phyloP scores from a whole-genome alignment of 73 alveolate genomes.

The Vitrella brassicaformis region DNA sequence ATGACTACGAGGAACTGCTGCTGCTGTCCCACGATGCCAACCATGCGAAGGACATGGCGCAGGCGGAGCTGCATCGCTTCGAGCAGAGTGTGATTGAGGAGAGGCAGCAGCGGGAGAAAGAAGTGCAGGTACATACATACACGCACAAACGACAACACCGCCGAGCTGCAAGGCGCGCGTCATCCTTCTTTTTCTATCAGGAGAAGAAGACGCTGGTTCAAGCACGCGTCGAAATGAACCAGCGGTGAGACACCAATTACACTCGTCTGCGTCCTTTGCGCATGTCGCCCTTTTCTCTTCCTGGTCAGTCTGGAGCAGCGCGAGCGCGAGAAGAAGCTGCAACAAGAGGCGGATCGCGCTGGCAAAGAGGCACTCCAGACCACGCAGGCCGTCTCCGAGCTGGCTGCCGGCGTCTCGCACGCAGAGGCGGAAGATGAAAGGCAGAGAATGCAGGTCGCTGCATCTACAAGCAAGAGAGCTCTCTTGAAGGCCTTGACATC shows the following conservation, averaged over 20 bases:
- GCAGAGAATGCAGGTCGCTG: slow-evolving; percentile 15
- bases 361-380: slow-evolving; percentile 56
- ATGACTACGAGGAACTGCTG: slow-evolving; percentile 76
- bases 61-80: slow-evolving; percentile 46
- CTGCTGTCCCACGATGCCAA: slow-evolving; percentile 94
- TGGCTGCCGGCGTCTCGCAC: slow-evolving; percentile 17
- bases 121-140: too few species aligned
- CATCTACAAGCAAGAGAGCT: slow-evolving; percentile 25
- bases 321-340: slow-evolving; percentile 32
- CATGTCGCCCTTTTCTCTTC: too few species aligned
- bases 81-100: slow-evolving; percentile 49
- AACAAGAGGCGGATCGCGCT: slow-evolving; percentile 13
- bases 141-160: too few species aligned
- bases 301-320: slow-evolving; percentile 28
- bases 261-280: too few species aligned
- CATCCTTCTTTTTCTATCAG: too few species aligned
- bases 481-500: too few species aligned
- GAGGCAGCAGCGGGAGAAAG: slow-evolving; percentile 63
- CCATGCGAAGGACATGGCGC: slow-evolving; percentile 82
- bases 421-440: neutral
- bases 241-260: too few species aligned
- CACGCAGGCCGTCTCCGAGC: slow-evolving; percentile 73
- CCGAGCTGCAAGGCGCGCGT: too few species aligned
- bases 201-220: slow-evolving; percentile 50
- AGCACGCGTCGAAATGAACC: slow-evolving; percentile 37